phyloP scores from a whole-genome alignment of 1,284 basidiomycete species.

The Leccinum subspadiceum region DNA sequence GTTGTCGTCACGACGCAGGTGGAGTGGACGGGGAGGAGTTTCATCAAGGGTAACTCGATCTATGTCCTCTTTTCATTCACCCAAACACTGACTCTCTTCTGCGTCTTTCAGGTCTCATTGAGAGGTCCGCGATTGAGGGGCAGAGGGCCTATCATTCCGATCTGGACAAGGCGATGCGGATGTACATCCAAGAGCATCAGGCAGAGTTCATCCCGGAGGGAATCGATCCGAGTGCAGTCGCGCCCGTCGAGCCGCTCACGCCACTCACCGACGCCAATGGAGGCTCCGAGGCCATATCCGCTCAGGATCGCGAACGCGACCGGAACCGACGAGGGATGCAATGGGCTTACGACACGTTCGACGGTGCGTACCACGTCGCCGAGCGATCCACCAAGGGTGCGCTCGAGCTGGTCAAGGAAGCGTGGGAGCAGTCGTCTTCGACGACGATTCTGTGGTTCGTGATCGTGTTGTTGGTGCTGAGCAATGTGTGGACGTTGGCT shows the following conservation, averaged over 20 bases:
- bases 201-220: conserved; percentile 89
- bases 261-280: conserved; percentile 19
- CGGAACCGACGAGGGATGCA: conserved; percentile 72
- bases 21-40: conserved; percentile 95
- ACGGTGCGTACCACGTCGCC: conserved; percentile 69
- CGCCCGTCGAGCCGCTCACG: conserved; percentile 33
- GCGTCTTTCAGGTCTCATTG: conserved; percentile 76
- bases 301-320: conserved; percentile 53
- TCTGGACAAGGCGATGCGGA: conserved; percentile 81
- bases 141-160: conserved; percentile 89
- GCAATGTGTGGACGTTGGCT: conserved; percentile 73
- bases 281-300: conserved; percentile 14
- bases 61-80: neutral
- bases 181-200: conserved; percentile 85
- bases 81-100: neutral
- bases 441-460: conserved; percentile 71
- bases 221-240: conserved; percentile 53
- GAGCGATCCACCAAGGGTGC: conserved; percentile 65
- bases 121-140: conserved; percentile 90
- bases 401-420: conserved; percentile 70
- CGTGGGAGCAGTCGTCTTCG: conserved; percentile 68
- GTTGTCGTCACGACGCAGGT: conserved; percentile 90
- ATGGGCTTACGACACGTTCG: conserved; percentile 83
- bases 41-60: conserved; percentile 76
- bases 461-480: conserved; percentile 70